Conservation (phyloP, 106 monocot species). For the Dendrobium catenatum region DNA sequence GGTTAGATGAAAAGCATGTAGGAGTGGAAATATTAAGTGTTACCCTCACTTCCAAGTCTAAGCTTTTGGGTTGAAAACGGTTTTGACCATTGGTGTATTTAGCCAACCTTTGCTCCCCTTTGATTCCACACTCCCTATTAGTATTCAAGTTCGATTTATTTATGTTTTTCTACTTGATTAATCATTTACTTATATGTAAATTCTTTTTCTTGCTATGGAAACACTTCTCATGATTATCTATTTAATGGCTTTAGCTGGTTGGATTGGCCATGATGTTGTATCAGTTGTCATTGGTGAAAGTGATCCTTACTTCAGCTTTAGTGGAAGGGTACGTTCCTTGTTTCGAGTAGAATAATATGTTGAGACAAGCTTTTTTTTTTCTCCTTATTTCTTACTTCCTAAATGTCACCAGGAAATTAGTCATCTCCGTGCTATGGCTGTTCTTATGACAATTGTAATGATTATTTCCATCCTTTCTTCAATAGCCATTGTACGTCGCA, state of each 20-base stretch:
- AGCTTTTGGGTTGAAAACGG: background rate
- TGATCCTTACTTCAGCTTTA: conserved; percentile 72
- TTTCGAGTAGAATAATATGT: background rate
- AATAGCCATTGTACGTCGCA: conserved; percentile 85
- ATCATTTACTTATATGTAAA: background rate
- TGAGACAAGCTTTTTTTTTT: conserved; percentile 10
- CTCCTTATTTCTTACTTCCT: conserved; percentile 7
- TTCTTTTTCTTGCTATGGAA: background rate
- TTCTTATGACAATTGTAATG: conserved; percentile 97
- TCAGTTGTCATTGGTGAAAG: conserved; percentile 91
- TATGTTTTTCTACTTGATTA: background rate
- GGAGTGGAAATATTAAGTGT: background rate
- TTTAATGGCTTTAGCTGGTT: conserved; percentile 72
- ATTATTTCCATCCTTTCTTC: conserved; percentile 74
- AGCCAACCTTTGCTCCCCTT: background rate
- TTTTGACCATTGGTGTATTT: background rate
- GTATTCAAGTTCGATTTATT: background rate
- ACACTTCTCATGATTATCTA: background rate
- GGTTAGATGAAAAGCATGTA: background rate
- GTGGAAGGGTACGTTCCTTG: conserved; percentile 59
- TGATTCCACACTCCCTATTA: background rate
- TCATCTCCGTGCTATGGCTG: conserved; percentile 73
- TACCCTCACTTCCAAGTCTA: background rate
- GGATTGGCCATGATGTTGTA: conserved; percentile 92
- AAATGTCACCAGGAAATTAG: conserved; percentile 61